Percentiles rank a stretch among this genome's conserved stretches.
These are phyloP conservation scores for Amniculicola lignicola DNA, from an alignment of 495 filamentous ascomycete genomes.

Conservation along the genomic window DNA sequence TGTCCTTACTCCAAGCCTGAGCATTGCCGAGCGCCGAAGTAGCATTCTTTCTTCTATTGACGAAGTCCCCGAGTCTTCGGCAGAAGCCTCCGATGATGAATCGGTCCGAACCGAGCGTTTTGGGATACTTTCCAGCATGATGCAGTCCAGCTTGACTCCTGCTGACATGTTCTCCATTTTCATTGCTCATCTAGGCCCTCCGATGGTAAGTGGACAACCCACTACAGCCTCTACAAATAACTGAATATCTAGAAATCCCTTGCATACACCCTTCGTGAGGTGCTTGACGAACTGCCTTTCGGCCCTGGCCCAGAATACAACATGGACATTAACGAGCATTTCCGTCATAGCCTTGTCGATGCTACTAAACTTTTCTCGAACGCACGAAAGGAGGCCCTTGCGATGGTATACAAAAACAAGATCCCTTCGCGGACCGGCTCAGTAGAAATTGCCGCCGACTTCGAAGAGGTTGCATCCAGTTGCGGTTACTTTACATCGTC, in stretches of 20 bases:
- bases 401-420: slow-evolving; percentile 72
- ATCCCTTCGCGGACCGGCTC: slow-evolving; percentile 62
- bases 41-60: slow-evolving; percentile 30
- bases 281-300: slow-evolving; percentile 85
- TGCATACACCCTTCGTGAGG: slow-evolving; percentile 81
- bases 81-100: slow-evolving; percentile 18
- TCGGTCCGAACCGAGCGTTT: slow-evolving; percentile 1
- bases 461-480: slow-evolving; percentile 92
- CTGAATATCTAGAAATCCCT: slow-evolving; percentile 64
- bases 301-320: slow-evolving; percentile 58
- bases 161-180: slow-evolving; percentile 85
- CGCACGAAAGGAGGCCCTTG: slow-evolving; percentile 70
- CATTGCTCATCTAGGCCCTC: slow-evolving; percentile 81
- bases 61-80: slow-evolving; percentile 26
- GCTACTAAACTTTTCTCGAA: slow-evolving; percentile 74
- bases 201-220: slow-evolving; percentile 62
- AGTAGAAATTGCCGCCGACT: slow-evolving; percentile 78
- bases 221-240: background rate
- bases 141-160: slow-evolving; percentile 45
- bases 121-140: slow-evolving; percentile 23
- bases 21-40: slow-evolving; percentile 20
- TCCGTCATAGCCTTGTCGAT: slow-evolving; percentile 69
- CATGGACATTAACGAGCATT: slow-evolving; percentile 73
- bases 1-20: slow-evolving; percentile 24
- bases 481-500: slow-evolving; percentile 94